Percentiles rank a stretch among this genome's conserved stretches.
Conservation (phyloP, 1,284 basidiomycete genomes). For the Cryptococcus sp. region DNA sequence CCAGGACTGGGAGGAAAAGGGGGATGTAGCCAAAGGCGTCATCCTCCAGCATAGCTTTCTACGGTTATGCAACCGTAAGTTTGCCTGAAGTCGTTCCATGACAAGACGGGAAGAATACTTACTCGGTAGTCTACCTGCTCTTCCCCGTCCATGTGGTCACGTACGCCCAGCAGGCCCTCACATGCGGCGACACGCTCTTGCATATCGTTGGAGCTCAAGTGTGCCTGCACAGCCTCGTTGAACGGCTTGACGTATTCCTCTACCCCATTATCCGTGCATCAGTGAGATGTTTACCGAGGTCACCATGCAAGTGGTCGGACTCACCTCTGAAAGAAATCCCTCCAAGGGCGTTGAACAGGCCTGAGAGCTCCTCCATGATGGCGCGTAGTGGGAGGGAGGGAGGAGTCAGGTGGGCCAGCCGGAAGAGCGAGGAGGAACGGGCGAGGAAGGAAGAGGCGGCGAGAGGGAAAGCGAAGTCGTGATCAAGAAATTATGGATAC, state of each 20-base stretch:
- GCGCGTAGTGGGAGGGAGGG: no score
- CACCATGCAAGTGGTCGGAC: no score
- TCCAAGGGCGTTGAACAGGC: no score
- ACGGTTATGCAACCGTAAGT: not conserved
- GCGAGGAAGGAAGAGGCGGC: no score
- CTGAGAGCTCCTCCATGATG: no score
- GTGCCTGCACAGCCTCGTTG: constrained; percentile 12
- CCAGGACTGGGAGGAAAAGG: constrained; percentile 12
- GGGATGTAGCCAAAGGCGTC: constrained; percentile 20
- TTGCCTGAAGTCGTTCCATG: not conserved
- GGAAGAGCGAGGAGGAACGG: no score
- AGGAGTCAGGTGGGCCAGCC: no score
- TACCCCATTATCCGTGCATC: not conserved
- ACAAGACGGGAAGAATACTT: not conserved
- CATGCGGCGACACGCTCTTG: constrained; percentile 10
- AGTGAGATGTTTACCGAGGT: no score
- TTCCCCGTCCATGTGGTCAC: constrained; percentile 6
- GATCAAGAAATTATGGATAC: no score
- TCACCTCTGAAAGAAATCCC: no score
- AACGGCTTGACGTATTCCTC: constrained; percentile 7
- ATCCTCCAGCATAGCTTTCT: constrained; percentile 17
- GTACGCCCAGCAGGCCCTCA: constrained; percentile 16
- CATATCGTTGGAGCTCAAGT: constrained; percentile 11
- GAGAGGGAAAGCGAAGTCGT: no score
- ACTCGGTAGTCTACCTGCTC: constrained; percentile 7